Evolutionary conservation across 176 grass and related monocot genomes (phyloP), one percentile per base, ranked within the genome.

Genomic region (Ensete glaucum): DNA sequence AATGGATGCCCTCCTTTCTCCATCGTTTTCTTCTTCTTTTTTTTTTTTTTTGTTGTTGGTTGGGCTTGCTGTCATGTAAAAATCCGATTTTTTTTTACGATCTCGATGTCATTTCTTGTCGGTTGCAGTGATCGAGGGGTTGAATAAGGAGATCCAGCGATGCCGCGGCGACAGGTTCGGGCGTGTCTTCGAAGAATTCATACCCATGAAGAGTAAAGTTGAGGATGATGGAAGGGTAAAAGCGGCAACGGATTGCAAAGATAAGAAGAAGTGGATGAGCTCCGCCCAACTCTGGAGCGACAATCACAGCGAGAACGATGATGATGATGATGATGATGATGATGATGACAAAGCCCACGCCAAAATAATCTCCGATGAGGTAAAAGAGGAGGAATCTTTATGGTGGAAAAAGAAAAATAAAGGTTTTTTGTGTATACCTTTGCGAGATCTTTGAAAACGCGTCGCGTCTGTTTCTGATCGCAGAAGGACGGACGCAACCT

Each of bases 181-280:
- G 34, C 43, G 17, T 11, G 56, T 71, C 55, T 71, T 75, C 62
- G 68, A 76, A 50, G 75, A 80, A 54, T 59, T 78, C 12, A 64
- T 89, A 29, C 43, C 69, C 7, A 29, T 56, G 4, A 92, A 86
- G 78, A 83, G 76, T 73, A 86, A 73, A 91, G 70, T 76, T 3
- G 74, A 80, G 76, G 82, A 81, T 50, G 78, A 74, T 23, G 72
- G 56, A 62, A 29, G 1, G 11, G 77, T 24, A 0, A 75, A 85
- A 78, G 2, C 53, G 80, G 90, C 88, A 58, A 66, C 17, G 0
- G 85, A 91, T 73, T 82, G 81, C 2, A 85, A 81, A 74, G 91
- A 99, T 74, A 99, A 99, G 79, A 78, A 78, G 62, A 91, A 78
- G 76, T 99, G 91, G 96, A 94, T 95, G 96, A 99, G 91, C 81